Conservation (phyloP, 257 asterid genomes). For the Nemophila menziesii region DNA sequence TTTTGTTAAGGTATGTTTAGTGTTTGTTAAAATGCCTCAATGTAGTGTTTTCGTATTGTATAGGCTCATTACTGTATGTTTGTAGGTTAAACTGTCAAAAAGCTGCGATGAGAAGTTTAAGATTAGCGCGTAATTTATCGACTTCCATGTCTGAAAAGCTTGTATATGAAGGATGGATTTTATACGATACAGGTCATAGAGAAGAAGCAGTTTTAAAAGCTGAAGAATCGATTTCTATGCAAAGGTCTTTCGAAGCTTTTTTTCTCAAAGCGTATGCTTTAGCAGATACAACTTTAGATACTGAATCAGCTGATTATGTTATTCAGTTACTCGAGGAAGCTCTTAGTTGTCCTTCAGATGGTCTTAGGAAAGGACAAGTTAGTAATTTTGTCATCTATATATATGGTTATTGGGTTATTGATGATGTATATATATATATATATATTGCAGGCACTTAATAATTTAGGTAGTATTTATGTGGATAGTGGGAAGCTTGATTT, state of each 20-base stretch:
- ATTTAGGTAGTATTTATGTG: constrained; percentile 38
- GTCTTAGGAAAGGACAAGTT: constrained; percentile 52
- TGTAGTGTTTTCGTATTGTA: background rate
- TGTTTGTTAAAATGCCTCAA: background rate
- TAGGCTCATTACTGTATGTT: background rate
- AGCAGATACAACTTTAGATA: constrained; percentile 32
- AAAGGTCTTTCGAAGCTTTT: constrained; percentile 43
- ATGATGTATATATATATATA: background rate
- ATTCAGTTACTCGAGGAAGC: constrained; percentile 41
- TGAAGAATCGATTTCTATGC: constrained; percentile 34
- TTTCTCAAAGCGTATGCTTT: constrained; percentile 39
- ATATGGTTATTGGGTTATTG: too few relatives aligned
- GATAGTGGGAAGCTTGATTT: constrained; percentile 39
- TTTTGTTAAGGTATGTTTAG: constrained; percentile 28
- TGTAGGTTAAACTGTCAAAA: constrained; percentile 41
- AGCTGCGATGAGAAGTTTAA: constrained; percentile 42
- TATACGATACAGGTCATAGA: constrained; percentile 41
- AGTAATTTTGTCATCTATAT: constrained; percentile 4
- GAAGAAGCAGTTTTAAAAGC: constrained; percentile 41
- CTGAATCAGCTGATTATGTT: constrained; percentile 33
- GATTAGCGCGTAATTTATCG: constrained; percentile 37
- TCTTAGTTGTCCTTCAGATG: constrained; percentile 40
- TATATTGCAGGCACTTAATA: constrained; percentile 32
- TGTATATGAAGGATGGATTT: constrained; percentile 41
- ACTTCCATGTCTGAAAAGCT: constrained; percentile 26